These are phyloP conservation scores for Candida patagonica DNA, from an alignment of 805 yeast species.

Conservation along the genomic window DNA sequence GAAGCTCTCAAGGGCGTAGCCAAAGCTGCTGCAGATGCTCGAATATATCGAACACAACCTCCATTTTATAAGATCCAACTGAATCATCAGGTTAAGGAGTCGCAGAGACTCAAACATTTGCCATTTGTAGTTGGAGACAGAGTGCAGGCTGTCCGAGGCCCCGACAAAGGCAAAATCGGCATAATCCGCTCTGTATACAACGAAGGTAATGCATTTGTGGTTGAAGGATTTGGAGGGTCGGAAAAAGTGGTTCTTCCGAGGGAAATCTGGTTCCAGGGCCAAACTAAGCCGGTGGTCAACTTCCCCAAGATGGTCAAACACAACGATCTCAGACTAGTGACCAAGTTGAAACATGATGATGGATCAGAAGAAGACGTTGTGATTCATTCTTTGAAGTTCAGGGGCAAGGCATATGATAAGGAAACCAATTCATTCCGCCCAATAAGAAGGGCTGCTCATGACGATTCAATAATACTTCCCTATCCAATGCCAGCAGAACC, in stretches of 20 bases:
- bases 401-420: slow-evolving; percentile 64
- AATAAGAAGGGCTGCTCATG: slow-evolving; percentile 63
- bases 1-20: slow-evolving; percentile 16
- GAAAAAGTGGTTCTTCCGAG: slow-evolving; percentile 60
- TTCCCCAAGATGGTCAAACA: slow-evolving; percentile 57
- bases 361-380: slow-evolving; percentile 65
- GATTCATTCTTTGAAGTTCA: slow-evolving; percentile 60
- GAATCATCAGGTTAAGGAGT: slow-evolving; percentile 24
- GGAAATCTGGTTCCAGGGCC: slow-evolving; percentile 62
- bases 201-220: slow-evolving; percentile 52
- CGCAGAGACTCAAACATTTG: slow-evolving; percentile 30
- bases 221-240: slow-evolving; percentile 62
- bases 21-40: slow-evolving; percentile 11
- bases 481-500: slow-evolving; percentile 71
- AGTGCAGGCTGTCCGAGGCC: slow-evolving; percentile 64
- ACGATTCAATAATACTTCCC: slow-evolving; percentile 64
- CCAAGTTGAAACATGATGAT: slow-evolving; percentile 56
- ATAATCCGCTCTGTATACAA: slow-evolving; percentile 50
- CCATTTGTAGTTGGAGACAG: slow-evolving; percentile 62
- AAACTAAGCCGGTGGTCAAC: slow-evolving; percentile 59
- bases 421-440: slow-evolving; percentile 68
- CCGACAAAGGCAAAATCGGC: slow-evolving; percentile 64
- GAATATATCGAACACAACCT: slow-evolving; percentile 14
- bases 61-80: slow-evolving; percentile 17
- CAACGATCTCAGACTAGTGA: slow-evolving; percentile 62